These are phyloP conservation scores for Mycena polygramma DNA, from an alignment of 768 basidiomycete genomes.

Conservation along the genomic window DNA sequence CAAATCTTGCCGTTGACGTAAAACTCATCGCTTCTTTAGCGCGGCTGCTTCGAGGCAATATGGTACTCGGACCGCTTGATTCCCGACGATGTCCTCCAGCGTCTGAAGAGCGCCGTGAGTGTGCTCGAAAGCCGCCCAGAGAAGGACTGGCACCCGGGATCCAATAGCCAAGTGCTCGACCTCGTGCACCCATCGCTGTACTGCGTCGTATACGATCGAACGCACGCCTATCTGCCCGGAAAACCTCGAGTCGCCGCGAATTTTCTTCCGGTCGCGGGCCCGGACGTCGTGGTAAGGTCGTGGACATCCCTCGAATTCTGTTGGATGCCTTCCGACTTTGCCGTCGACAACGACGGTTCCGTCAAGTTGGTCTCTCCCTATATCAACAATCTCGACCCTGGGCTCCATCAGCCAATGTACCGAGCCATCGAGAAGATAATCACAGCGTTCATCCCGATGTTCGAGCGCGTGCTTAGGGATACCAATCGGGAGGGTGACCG, in stretches of 20 bases:
- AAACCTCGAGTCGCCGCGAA: constrained; percentile 18
- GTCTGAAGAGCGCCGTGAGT: constrained; percentile 43
- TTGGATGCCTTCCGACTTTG: constrained; percentile 48
- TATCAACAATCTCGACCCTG: constrained; percentile 46
- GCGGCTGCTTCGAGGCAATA: constrained; percentile 34
- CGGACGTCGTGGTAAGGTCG: not conserved
- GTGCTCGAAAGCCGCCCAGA: constrained; percentile 54
- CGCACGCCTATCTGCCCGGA: constrained; percentile 32
- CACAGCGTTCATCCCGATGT: constrained; percentile 43
- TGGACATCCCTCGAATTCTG: constrained; percentile 39
- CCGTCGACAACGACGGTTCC: constrained; percentile 36
- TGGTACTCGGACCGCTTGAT: constrained; percentile 34
- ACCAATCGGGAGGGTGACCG: constrained; percentile 23
- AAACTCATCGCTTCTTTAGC: constrained; percentile 16
- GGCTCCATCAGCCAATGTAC: constrained; percentile 34
- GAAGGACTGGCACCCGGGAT: constrained; percentile 52
- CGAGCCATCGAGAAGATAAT: constrained; percentile 39
- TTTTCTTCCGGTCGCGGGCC: constrained; percentile 24
- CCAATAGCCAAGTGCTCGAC: constrained; percentile 34
- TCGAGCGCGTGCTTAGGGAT: constrained; percentile 43
- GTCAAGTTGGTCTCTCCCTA: constrained; percentile 37
- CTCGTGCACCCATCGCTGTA: constrained; percentile 61
- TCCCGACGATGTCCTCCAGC: constrained; percentile 35
- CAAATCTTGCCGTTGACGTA: not conserved
- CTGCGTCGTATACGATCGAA: constrained; percentile 53